Conservation (phyloP, 345 rosid genomes). For the Arabidopsis suecica region DNA sequence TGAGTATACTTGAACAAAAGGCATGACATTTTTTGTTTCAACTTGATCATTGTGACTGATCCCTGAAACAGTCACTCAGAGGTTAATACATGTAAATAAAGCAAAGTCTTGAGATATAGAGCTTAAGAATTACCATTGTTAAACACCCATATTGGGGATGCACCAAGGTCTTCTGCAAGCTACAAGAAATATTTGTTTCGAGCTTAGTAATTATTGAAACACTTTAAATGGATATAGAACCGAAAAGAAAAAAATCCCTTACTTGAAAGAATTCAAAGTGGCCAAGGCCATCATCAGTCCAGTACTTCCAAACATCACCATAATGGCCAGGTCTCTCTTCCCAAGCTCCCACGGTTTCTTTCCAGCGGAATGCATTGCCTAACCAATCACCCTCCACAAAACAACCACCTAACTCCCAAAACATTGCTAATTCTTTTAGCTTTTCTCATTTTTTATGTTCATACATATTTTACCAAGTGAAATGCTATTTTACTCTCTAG, state of each 20-base stretch:
- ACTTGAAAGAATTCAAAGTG: constrained; percentile 83
- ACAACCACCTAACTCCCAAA: constrained; percentile 69
- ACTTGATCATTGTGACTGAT: constrained; percentile 83
- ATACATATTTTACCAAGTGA: background rate
- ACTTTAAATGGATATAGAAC: background rate
- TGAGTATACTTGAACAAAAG: constrained; percentile 73
- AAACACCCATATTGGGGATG: constrained; percentile 87
- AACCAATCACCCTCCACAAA: constrained; percentile 91
- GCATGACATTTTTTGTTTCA: constrained; percentile 55
- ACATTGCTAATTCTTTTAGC: background rate
- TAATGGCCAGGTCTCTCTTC: constrained; percentile 93
- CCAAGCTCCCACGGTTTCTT: constrained; percentile 88
- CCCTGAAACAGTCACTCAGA: constrained; percentile 54
- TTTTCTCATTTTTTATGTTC: background rate
- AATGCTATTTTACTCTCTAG: background rate
- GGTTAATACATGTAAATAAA: constrained; percentile 8
- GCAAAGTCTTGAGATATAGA: background rate
- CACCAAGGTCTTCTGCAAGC: constrained; percentile 83
- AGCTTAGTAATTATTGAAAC: background rate
- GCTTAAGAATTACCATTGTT: constrained; percentile 64
- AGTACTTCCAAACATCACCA: constrained; percentile 91
- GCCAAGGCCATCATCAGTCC: constrained; percentile 96
- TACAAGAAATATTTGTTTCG: constrained; percentile 49
- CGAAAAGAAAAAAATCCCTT: constrained; percentile 10
- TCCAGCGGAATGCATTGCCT: constrained; percentile 91